Conservation (phyloP, 176 grass and related monocot species). For the Musa acuminata region DNA sequence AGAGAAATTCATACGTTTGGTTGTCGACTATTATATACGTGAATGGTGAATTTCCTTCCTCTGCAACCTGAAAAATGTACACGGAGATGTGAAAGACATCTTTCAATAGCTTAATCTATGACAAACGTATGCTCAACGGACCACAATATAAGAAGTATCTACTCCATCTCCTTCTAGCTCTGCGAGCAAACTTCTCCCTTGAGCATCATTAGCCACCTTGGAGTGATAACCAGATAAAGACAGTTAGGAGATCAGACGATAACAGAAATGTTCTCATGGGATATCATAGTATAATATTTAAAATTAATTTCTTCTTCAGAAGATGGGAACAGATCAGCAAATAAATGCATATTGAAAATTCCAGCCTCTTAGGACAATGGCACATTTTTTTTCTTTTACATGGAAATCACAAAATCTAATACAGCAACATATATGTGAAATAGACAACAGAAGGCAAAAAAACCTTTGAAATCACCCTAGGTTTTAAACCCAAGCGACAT, state of each 20-base stretch:
- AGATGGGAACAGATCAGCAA: too few relatives aligned
- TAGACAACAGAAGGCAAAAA: background rate
- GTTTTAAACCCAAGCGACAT: constrained; percentile 50
- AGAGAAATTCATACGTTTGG: constrained; percentile 50
- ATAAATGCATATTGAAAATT: background rate
- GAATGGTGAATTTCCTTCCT: constrained; percentile 74
- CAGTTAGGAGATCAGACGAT: constrained; percentile 3
- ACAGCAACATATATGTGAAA: background rate
- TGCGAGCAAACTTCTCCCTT: constrained; percentile 47
- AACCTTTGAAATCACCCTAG: constrained; percentile 80
- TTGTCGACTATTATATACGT: constrained; percentile 96
- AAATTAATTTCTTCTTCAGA: too few relatives aligned
- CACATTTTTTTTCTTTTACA: too few relatives aligned
- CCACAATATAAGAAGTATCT: constrained; percentile 65
- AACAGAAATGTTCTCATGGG: background rate
- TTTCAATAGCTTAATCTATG: background rate
- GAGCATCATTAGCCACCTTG: constrained; percentile 56
- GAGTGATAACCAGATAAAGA: background rate
- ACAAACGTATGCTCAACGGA: constrained; percentile 14
- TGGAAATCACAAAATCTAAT: background rate
- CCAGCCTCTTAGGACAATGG: too few relatives aligned
- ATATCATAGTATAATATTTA: background rate
- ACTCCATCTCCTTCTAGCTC: constrained; percentile 71
- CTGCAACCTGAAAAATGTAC: constrained; percentile 47
- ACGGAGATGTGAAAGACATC: background rate